Conservation (phyloP, 1,284 basidiomycete genomes). For the Tilletia indica region DNA sequence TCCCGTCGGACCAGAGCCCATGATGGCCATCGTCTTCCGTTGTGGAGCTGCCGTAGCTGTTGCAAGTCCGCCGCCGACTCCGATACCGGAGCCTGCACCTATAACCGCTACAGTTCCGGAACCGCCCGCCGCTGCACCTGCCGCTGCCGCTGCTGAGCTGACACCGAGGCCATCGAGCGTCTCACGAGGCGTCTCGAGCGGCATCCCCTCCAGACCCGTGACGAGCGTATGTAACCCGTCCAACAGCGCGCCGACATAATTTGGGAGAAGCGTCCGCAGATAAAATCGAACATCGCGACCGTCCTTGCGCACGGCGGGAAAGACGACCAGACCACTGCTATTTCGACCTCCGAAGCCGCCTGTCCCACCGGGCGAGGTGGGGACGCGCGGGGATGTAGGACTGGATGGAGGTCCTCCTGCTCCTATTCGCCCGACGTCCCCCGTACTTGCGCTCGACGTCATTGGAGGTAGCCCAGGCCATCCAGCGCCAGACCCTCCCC, state of each 20-base stretch:
- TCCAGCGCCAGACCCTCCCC: background rate
- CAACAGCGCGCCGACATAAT: constrained; percentile 42
- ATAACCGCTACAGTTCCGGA: background rate
- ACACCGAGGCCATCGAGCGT: constrained; percentile 37
- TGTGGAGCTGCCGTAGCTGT: background rate
- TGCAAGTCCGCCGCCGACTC: background rate
- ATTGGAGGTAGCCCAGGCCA: background rate
- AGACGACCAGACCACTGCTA: constrained; percentile 45
- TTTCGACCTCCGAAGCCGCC: constrained; percentile 39
- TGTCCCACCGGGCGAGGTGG: background rate
- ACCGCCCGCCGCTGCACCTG: constrained; percentile 16
- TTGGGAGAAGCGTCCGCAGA: constrained; percentile 47
- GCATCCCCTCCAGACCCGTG: constrained; percentile 39
- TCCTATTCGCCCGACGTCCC: background rate
- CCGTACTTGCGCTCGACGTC: background rate
- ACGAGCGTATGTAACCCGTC: constrained; percentile 46
- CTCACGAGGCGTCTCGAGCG: constrained; percentile 53
- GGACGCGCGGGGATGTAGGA: background rate
- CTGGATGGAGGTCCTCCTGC: background rate
- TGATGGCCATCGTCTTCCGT: constrained; percentile 15
- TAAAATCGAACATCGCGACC: constrained; percentile 53
- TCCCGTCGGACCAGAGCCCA: constrained; percentile 34
- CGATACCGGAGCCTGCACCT: background rate
- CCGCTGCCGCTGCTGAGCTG: constrained; percentile 8
- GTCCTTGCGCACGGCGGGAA: constrained; percentile 50